Base-by-base conservation (phyloP, 805 yeast genomes). In the Teunomyces barrocoloradensis region DNA sequence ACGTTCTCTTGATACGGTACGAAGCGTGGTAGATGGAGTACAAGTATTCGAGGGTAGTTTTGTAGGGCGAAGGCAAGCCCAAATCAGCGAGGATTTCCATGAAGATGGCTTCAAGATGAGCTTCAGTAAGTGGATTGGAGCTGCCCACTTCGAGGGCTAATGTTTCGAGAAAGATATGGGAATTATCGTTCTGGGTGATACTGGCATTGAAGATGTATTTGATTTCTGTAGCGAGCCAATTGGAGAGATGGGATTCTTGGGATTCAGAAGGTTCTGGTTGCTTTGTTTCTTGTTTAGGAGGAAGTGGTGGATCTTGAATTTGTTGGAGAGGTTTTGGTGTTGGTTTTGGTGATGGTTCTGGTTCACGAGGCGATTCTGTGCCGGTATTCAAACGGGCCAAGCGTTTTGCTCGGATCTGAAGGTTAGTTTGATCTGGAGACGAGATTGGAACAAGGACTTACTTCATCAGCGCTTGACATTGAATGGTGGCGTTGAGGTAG, bases 71-170 rank as follows among this genome's bases (percentile, higher is more conserved):
- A 4, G 74, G 73, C 12, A 73, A 68, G 0, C 87, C 88, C 30
- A 63, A 55, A 47, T 82, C 87, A 1, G 84, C 73, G 39, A 84
- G 63, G 17, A 79, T 59, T 50, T 82, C 86, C 61, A 83, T 72
- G 46, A 82, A 74, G 2, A 77, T 66, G 6, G 75, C 66, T 52
- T 84, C 89, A 29, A 80, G 58, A 18, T 63, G 57, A 29, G 69
- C 72, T 10, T 55, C 54, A 6, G 54, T 48, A 4, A 77, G 55
- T 10, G 4, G 50, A 34, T 28, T 49, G 4, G 43, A 40, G 18
- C 46, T 54, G 17, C 47, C 54, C 10, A 59, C 42, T n/a, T 68
- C 71, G 11, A 56, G 51, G 6, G 59, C 52, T 37, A 65, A 49
- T 4, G 67, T 54, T 5, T 58, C 58, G 23, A 70, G 50, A 28